phyloP scores from a whole-genome alignment of 148 eudicot genomes.

The Rhododendron henanense region DNA sequence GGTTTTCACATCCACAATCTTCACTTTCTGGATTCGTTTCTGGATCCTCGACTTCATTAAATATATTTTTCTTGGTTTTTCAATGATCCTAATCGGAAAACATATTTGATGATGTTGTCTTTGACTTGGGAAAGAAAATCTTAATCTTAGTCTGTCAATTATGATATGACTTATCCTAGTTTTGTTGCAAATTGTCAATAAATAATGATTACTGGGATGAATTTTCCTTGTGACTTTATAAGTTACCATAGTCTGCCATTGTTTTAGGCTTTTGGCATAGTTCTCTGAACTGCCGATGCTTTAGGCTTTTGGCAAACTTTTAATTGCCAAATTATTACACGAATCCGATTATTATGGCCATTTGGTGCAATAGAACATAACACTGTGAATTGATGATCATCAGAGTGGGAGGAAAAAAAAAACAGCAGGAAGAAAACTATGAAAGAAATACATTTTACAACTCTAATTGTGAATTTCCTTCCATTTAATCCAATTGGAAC shows the following conservation, averaged over 20 bases:
- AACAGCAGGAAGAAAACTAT: background rate
- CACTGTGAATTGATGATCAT: background rate
- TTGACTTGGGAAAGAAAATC: background rate
- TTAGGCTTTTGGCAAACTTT: constrained; percentile 6
- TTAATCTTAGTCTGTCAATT: background rate
- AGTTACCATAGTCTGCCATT: background rate
- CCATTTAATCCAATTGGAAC: background rate
- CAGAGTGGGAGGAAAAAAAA: background rate
- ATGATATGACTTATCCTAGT: background rate
- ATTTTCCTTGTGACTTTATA: background rate
- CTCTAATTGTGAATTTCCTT: background rate
- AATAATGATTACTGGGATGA: background rate
- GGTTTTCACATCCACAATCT: background rate
- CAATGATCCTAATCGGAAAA: background rate
- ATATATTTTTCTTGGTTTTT: background rate
- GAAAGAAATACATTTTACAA: background rate
- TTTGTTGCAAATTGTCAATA: background rate
- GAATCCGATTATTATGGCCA: background rate
- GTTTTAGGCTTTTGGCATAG: constrained; percentile 2
- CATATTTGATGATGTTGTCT: background rate
- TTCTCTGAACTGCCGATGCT: background rate
- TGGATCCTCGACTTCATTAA: background rate
- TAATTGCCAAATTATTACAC: background rate
- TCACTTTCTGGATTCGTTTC: background rate
- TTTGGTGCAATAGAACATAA: background rate